Percentiles rank a stretch among this genome's conserved stretches.
These are phyloP conservation scores for Pittosporum tobira DNA, from an alignment of 129 eudicot species.

Conservation along the genomic window DNA sequence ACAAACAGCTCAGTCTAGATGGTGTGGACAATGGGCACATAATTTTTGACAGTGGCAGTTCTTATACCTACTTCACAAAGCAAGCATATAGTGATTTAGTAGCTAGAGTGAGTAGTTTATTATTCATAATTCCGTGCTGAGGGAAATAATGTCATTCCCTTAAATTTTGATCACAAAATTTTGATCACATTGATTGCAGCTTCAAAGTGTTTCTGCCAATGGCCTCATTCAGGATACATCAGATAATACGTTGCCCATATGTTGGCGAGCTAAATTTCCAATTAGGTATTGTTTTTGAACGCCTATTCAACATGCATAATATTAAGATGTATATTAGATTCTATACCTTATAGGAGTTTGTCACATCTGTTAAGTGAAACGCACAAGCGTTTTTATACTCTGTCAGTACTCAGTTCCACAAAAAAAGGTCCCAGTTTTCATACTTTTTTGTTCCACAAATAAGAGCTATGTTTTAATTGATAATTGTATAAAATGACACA, in stretches of 20 bases:
- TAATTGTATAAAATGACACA: too few species aligned
- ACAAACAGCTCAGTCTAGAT: constrained; percentile 40
- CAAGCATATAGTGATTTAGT: constrained; percentile 56
- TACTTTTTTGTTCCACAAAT: too few species aligned
- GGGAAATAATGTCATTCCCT: neutral
- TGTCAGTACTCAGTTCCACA: too few species aligned
- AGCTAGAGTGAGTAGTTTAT: constrained; percentile 29
- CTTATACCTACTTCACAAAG: constrained; percentile 62
- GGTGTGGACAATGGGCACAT: constrained; percentile 28
- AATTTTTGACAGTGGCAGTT: constrained; percentile 76
- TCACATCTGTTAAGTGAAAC: too few species aligned
- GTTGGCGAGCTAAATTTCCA: constrained; percentile 58
- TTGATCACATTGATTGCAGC: constrained; percentile 30
- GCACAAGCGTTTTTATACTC: too few species aligned
- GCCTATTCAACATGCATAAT: neutral
- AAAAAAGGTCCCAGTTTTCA: too few species aligned
- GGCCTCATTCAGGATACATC: constrained; percentile 48
- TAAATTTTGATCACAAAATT: neutral
- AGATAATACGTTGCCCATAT: constrained; percentile 63
- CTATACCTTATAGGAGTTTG: too few species aligned
- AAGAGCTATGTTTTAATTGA: too few species aligned
- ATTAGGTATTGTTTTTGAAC: constrained; percentile 34
- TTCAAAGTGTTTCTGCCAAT: constrained; percentile 38
- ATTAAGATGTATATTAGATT: neutral
- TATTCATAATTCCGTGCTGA: neutral